phyloP scores from a whole-genome alignment of 1,139 yeast genomes.

The Pichia sp. region DNA sequence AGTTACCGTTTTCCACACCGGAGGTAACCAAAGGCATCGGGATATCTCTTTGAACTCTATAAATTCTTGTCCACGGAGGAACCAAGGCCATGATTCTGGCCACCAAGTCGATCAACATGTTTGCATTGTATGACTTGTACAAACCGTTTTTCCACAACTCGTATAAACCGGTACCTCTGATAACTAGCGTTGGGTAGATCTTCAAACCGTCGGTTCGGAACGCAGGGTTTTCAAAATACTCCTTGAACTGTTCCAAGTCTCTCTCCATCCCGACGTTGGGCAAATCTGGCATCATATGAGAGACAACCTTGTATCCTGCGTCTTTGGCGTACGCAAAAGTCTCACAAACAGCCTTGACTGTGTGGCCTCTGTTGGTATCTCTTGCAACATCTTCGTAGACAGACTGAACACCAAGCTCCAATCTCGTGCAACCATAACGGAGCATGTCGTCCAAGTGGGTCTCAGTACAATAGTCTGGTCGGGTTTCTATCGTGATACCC shows the following conservation, averaged over 20 bases:
- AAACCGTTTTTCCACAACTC: constrained; percentile 97
- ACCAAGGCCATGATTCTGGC: constrained; percentile 93
- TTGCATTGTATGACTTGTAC: constrained; percentile 91
- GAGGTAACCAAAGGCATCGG: constrained; percentile 99
- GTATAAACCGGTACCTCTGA: constrained; percentile 94
- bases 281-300: constrained; percentile 99
- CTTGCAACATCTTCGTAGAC: constrained; percentile 98
- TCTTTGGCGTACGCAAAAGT: constrained; percentile 95
- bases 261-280: constrained; percentile 99
- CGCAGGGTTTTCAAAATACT: constrained; percentile 94
- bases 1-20: constrained; percentile 96
- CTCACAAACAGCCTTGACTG: constrained; percentile 93
- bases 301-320: constrained; percentile 95
- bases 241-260: constrained; percentile 91
- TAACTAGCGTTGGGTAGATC: constrained; percentile 91
- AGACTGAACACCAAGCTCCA: constrained; percentile 96
- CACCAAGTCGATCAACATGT: constrained; percentile 87
- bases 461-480: constrained; percentile 98
- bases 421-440: constrained; percentile 91
- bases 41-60: constrained; percentile 96
- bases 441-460: constrained; percentile 95
- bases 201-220: constrained; percentile 96
- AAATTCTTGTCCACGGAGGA: constrained; percentile 99
- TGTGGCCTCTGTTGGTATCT: constrained; percentile 97
- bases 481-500: constrained; percentile 95